Evolutionary conservation across 106 monocot genomes (phyloP).

Genomic region (Acorus calamus): DNA sequence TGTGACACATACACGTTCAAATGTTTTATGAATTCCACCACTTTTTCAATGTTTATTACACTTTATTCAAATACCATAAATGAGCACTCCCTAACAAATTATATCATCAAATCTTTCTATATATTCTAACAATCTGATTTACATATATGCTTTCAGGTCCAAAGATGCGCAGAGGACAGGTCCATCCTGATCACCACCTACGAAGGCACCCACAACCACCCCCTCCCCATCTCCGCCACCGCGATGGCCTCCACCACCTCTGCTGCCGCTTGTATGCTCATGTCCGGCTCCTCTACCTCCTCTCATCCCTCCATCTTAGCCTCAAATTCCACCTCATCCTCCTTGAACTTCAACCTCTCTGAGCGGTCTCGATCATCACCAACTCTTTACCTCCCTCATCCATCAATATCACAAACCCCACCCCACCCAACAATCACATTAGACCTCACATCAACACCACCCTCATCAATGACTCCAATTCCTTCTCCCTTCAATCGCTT

Average conservation of each 20-base stretch:
- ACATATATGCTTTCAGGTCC: conserved; percentile 30
- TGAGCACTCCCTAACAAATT: too few species aligned
- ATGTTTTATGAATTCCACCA: too few species aligned
- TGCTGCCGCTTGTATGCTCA: conserved; percentile 69
- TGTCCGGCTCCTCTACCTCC: conserved; percentile 40
- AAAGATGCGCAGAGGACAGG: conserved; percentile 69
- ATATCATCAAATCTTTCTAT: too few species aligned
- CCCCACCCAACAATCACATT: conserved; percentile 75
- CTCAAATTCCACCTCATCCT: background rate
- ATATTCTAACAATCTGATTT: too few species aligned
- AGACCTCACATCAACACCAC: conserved; percentile 65
- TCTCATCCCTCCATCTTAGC: conserved; percentile 11
- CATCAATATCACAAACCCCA: conserved; percentile 38
- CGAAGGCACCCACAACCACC: conserved; percentile 74
- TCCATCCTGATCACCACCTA: conserved; percentile 72
- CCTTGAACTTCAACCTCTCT: conserved; percentile 24
- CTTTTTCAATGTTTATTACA: too few species aligned
- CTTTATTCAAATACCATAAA: too few species aligned
- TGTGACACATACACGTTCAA: too few species aligned
- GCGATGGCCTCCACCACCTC: conserved; percentile 86
- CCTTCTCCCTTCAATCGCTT: conserved; percentile 6
- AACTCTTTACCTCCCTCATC: conserved; percentile 38
- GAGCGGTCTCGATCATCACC: conserved; percentile 9
- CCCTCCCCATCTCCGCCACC: conserved; percentile 55
- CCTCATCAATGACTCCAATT: conserved; percentile 8